Evolutionary conservation across 805 yeast species (phyloP), one percentile per base, ranked within the genome.

Genomic region (Nakazawaea ishiwadae): DNA sequence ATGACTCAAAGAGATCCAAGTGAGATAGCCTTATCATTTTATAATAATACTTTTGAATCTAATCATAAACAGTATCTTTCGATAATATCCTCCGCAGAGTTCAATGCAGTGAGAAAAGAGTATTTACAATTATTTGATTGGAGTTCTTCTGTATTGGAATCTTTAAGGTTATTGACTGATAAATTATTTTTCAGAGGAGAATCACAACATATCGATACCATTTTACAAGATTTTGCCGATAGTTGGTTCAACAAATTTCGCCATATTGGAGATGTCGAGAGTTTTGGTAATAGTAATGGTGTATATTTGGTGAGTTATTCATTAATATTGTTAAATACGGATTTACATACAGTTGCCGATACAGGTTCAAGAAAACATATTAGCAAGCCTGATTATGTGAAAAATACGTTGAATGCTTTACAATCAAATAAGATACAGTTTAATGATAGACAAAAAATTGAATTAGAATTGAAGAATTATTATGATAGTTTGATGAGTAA

Each of bases 141-240:
- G 58, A 69, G 71, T 36, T 51, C 65, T n/a, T 73, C 76, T 43
- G 60, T 87, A 35, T 62, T 85, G 31, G 58, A 60, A 2, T 67
- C 88, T 1, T 68, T 88, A 14, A 64, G 88, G 24, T 58, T 59
- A 34, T 63, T 87, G 24, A 86, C 95, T 49, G 69, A 73, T 29
- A 75, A 70, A 48, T 55, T 87, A n/a, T 83, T 81, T 59, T 69
- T 88, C 51, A 77, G 78, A 53, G 96, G 91, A 5, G 96, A 88
- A 60, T 79, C 93, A 3, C 90, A 84, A 51, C 84, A 82, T 52
- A 78, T 87, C 39, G 93, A 86, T 59, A 71, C 85, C 37, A 73
- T 87, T 23, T 63, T 88, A 42, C 81, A 83, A 33, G 70, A 80
- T 3, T 81, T 85, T 53, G 75, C 93, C 15, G 66, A 67, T 39